These are phyloP conservation scores for Aspergillus proliferans DNA, from an alignment of 2,329 filamentous ascomycete genomes.

Conservation along the genomic window DNA sequence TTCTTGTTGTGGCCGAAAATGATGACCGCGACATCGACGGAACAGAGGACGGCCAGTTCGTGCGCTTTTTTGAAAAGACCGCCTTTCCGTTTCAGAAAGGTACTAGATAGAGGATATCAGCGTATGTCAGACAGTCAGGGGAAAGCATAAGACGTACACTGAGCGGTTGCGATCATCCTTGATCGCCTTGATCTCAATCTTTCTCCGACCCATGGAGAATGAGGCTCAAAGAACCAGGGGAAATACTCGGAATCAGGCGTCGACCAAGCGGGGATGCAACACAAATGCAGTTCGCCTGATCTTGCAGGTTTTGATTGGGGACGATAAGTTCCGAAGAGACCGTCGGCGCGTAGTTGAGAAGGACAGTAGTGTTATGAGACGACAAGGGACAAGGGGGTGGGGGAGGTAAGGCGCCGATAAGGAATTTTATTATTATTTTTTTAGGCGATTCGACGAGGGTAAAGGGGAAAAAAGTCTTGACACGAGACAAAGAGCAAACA, in stretches of 20 bases:
- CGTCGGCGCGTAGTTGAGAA: background rate
- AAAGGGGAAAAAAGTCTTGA: background rate
- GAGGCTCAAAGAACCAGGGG: conserved; percentile 4
- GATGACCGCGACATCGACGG: conserved; percentile 96
- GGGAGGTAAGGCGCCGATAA: background rate
- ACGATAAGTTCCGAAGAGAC: background rate
- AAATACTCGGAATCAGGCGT: conserved; percentile 7
- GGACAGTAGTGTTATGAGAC: background rate
- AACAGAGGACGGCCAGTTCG: conserved; percentile 94
- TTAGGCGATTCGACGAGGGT: too few species aligned
- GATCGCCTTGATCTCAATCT: conserved; percentile 99
- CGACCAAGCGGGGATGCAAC: conserved; percentile 7
- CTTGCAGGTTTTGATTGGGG: background rate
- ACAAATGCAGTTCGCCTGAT: background rate
- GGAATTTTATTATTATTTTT: background rate
- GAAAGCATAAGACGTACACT: conserved; percentile 60
- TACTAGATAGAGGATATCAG: conserved; percentile 49
- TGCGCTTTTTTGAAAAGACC: conserved; percentile 99
- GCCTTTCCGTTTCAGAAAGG: conserved; percentile 97
- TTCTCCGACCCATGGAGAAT: conserved; percentile 78
- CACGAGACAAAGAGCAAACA: background rate
- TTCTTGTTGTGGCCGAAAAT: conserved; percentile 99
- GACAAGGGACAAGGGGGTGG: background rate
- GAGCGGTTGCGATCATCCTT: conserved; percentile 97
- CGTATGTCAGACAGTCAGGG: conserved; percentile 1